phyloP scores from a whole-genome alignment of 2,329 filamentous ascomycete genomes.

The Fusarium tuaranense region DNA sequence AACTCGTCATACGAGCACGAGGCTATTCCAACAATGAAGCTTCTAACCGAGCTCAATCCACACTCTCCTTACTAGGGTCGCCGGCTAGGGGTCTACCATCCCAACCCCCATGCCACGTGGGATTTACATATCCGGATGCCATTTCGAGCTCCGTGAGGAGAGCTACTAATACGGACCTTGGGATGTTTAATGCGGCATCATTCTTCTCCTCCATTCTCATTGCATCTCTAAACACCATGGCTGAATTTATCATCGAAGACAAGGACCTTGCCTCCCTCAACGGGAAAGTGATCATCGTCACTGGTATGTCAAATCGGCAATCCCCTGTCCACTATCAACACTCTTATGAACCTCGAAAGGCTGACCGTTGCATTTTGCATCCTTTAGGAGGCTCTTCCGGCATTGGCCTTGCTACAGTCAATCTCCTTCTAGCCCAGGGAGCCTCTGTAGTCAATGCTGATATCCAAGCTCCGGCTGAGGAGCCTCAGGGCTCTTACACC shows the following conservation, averaged over 20 bases:
- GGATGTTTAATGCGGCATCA: not conserved
- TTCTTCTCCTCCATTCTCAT: not conserved
- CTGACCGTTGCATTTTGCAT: not conserved
- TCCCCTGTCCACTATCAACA: not conserved
- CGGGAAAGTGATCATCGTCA: constrained; percentile 65
- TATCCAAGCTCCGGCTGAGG: constrained; percentile 55
- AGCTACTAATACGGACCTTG: not conserved
- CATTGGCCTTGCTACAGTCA: constrained; percentile 68
- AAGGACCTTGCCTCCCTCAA: constrained; percentile 56
- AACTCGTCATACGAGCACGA: not conserved
- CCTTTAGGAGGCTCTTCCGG: constrained; percentile 66
- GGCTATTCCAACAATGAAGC: not conserved
- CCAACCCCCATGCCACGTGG: not conserved
- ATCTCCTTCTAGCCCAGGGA: constrained; percentile 63
- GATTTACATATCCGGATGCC: not conserved
- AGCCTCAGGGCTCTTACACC: constrained; percentile 42
- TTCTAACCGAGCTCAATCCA: not conserved
- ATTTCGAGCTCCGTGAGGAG: not conserved
- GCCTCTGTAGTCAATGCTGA: constrained; percentile 68
- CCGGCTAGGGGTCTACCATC: not conserved
- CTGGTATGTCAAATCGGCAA: constrained; percentile 45
- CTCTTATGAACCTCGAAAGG: not conserved
- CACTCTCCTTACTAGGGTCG: not conserved
- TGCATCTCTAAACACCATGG: constrained; percentile 48
- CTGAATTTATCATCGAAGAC: constrained; percentile 59